Evolutionary conservation across 75 land plant genomes (phyloP), one percentile per base, ranked within the genome.

Genomic region (Cupressus sempervirens): DNA sequence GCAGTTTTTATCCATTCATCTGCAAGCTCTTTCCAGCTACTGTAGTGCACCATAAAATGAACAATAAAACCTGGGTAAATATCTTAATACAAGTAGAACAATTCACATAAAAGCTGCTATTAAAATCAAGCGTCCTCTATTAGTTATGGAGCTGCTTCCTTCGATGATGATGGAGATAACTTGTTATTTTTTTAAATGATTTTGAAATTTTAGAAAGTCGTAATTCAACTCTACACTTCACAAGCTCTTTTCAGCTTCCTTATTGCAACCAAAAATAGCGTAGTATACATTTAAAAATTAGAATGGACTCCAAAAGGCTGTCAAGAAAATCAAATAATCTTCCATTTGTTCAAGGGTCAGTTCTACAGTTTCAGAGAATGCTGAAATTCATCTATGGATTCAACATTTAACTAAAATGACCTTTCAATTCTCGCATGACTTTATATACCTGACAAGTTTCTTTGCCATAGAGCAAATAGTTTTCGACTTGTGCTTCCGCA

Each of bases 11-110:
- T 91, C 94, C 95, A 95, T 80, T 91, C 93, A 87, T 96, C 95
- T 41, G 92, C 97, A 83, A 95, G 68, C 29, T 85, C 88, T 87
- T 95, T 96, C 98, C 98, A 96, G 32, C 36, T 88, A 45, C 98
- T 96, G 93, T 92, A 91, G 81, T 43, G 41, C 81, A 43, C 48
- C 48, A 79, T 79, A n/a, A 4, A 79, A 70, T 12, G 26, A 23
- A 12, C 48, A 43, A 43, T 43, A 45, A 79, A 29, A n/a, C 29
- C 26, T 20, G 20, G 16, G 20, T 62, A 76, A 38, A 9, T 23
- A 76, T 36, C 45, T n/a, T 79, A 79, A 79, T 23, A 26, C n/a
- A 26, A 79, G 14, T 3, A 2, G 50, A 79, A 79, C 30, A 12
- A 79, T 26, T 11, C 14, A 48, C 14, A 45, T 43, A 79, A 79